Base-by-base conservation (phyloP, 371 early-diverging fungal genomes). In the Mortierella sp. region DNA sequence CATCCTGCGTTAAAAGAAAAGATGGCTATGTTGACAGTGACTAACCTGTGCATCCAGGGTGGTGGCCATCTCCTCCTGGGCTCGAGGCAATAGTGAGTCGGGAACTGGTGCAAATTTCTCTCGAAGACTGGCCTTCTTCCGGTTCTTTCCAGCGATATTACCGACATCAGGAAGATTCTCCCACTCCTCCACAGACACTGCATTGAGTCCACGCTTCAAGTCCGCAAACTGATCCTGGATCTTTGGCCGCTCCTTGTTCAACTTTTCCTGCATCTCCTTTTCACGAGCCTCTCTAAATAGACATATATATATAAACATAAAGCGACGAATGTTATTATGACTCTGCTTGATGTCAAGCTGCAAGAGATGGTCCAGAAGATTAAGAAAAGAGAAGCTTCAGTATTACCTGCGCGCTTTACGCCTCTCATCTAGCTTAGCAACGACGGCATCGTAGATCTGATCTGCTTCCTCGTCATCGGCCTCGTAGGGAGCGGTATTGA, bases 401-500 rank as follows among this genome's bases (percentile, higher is more conserved):
- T 6, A 2, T 30, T 51, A 81, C 79, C 87, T 82, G 80, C 93
- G 83, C 72, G 87, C 86, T 83, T 88, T 84, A 23, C 95, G 85
- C 41, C 98, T 84, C 67, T 94, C 93, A 69, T 95, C 96, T 94
- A 97, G 95, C 60, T 90, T 92, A 17, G 83, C 79, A 61, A 97
- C 98, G 43, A 98, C 90, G 64, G 89, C 84, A n/a, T 90, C 94
- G 84, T 94, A 99, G 6, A 98, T 94, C 44, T 87, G 80, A 72
- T 98, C 98, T 0, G 99, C 99, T 73, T 99, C 99, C 78, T 97
- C 97, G 72, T 99, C 98, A 75, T 97, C 98, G 42, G 92, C 92
- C 59, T 96, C 97, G 66, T 97, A 97, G 3, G 96, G 96, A 31
- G 87, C 86, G 3, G 89, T 83, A 56, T 89, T 89, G 79, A 97